Evolutionary conservation across 2,329 filamentous ascomycete species (phyloP).

Genomic region (Fusarium hainanense): DNA sequence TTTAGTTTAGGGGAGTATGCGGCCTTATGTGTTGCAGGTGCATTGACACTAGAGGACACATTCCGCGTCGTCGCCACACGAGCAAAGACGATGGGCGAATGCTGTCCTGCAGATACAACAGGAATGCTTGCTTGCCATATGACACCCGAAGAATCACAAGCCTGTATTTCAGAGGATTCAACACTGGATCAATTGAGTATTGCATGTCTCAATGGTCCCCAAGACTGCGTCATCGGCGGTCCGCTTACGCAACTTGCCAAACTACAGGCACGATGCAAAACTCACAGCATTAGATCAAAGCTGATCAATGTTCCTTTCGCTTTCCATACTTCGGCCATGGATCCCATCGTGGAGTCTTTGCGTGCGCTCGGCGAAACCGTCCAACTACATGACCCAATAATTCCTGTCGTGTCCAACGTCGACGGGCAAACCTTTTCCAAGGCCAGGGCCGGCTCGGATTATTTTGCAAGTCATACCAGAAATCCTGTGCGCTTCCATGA

Average conservation of each 20-base stretch:
- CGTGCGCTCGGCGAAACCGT: background rate
- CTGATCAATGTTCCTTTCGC: background rate
- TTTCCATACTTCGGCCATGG: background rate
- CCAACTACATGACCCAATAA: background rate
- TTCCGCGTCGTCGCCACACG: background rate
- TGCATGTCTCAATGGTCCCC: background rate
- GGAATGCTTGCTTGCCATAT: conserved; percentile 3
- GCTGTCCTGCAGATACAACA: background rate
- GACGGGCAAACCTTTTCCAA: background rate
- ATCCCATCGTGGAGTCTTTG: background rate
- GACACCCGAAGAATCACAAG: no score
- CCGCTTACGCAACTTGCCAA: background rate
- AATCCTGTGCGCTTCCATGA: no score
- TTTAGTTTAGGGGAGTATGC: conserved; percentile 1
- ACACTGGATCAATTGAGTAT: background rate
- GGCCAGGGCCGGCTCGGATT: no score
- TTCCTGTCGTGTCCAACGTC: background rate
- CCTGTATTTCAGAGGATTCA: background rate
- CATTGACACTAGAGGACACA: background rate
- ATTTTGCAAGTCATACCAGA: no score
- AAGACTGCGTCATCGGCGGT: background rate
- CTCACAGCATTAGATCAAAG: background rate
- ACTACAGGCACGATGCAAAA: background rate
- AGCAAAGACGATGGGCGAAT: background rate
- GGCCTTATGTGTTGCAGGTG: background rate